phyloP scores from a whole-genome alignment of 208 protist species.

The Leishmania tropica region DNA sequence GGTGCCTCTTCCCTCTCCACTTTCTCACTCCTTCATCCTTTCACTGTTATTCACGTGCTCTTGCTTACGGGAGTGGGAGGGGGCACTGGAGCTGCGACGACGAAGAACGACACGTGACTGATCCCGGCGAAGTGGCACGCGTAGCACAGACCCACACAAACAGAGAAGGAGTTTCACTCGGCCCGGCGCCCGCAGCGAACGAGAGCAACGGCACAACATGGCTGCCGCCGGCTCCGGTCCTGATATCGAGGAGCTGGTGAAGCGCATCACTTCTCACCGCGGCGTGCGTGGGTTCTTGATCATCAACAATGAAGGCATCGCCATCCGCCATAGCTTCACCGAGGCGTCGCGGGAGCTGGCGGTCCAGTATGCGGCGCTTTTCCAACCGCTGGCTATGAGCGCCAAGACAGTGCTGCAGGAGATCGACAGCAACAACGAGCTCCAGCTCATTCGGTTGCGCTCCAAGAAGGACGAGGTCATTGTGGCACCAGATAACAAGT shows the following conservation, averaged over 20 bases:
- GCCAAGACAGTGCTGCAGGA: constrained; percentile 91
- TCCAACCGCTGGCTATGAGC: constrained; percentile 94
- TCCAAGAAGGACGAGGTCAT: constrained; percentile 97
- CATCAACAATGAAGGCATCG: constrained; percentile 94
- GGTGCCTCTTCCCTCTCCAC: neutral
- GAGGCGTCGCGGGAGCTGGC: constrained; percentile 86
- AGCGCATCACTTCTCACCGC: constrained; percentile 93
- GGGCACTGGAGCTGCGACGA: neutral
- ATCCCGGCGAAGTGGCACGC: neutral
- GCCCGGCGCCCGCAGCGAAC: neutral
- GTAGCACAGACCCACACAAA: neutral
- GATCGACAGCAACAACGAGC: constrained; percentile 95
- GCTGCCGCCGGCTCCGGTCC: constrained; percentile 51
- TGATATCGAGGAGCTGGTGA: constrained; percentile 97
- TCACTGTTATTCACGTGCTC: neutral
- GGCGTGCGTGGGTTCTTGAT: constrained; percentile 96
- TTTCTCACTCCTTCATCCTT: constrained; percentile 5
- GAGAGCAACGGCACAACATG: constrained; percentile 27
- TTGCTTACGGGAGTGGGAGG: neutral
- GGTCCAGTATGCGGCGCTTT: constrained; percentile 94
- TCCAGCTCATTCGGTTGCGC: constrained; percentile 95
- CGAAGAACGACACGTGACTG: neutral
- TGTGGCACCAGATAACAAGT: constrained; percentile 94
- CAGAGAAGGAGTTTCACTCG: neutral
- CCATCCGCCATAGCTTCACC: constrained; percentile 93